phyloP scores from a whole-genome alignment of 108 stramenopile genomes.

The Stephanodiscus triporus region DNA sequence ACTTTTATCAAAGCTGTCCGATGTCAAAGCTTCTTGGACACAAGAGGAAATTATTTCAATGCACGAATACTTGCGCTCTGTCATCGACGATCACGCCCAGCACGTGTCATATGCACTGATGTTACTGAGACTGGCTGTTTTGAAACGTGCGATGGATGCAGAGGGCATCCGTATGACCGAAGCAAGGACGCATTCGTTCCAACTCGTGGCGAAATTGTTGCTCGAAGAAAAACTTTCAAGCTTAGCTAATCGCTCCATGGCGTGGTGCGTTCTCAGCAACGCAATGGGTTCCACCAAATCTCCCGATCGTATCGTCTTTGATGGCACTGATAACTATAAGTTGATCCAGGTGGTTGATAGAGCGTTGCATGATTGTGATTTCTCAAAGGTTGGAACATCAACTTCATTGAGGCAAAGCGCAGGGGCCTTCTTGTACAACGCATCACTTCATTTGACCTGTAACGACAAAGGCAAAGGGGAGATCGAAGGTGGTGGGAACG shows the following conservation, averaged over 20 bases:
- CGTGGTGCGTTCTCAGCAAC: constrained; percentile 60
- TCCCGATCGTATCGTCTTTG: constrained; percentile 15
- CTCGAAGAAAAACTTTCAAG: constrained; percentile 21
- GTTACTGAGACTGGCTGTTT: constrained; percentile 61
- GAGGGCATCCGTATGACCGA: not conserved
- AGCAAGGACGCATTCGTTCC: constrained; percentile 7
- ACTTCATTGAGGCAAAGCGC: constrained; percentile 57
- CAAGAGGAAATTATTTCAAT: constrained; percentile 14
- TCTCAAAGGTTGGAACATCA: constrained; percentile 15
- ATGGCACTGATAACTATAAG: not conserved
- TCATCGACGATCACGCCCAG: constrained; percentile 19
- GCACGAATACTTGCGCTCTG: constrained; percentile 26
- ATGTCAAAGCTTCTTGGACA: constrained; percentile 9
- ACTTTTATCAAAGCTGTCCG: constrained; percentile 27
- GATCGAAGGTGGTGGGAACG: constrained; percentile 9
- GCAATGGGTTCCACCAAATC: constrained; percentile 33
- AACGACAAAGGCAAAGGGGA: not conserved
- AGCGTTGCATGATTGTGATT: constrained; percentile 30
- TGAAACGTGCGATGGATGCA: constrained; percentile 21
- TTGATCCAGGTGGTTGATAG: constrained; percentile 27
- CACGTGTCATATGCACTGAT: constrained; percentile 60
- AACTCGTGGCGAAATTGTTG: constrained; percentile 34
- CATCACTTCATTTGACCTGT: constrained; percentile 23
- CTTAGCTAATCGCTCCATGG: constrained; percentile 49
- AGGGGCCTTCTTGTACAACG: constrained; percentile 68